Percentiles rank a stretch among this genome's conserved stretches.
phyloP scores from a whole-genome alignment of 768 basidiomycete genomes.

The Lactarius psammicola region DNA sequence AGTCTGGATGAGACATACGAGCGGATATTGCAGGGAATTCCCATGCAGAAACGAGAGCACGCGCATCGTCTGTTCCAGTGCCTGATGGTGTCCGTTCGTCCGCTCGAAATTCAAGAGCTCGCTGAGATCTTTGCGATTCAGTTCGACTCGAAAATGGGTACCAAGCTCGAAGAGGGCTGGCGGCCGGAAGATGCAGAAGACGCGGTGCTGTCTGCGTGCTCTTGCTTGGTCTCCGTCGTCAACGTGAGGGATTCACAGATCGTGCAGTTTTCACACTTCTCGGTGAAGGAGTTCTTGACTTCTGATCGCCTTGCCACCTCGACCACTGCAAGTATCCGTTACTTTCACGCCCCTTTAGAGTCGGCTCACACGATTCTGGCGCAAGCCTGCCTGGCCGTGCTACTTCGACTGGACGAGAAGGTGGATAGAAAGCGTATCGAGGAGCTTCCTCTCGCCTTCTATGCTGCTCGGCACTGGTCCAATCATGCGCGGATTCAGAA shows the following conservation, averaged over 20 bases:
- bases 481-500: not conserved
- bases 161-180: not conserved
- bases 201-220: not conserved
- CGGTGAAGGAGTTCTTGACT: conserved; percentile 14
- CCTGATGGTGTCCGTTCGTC: not conserved
- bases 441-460: not conserved
- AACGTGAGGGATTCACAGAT: not conserved
- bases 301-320: not conserved
- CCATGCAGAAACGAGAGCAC: not conserved
- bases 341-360: not conserved
- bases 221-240: conserved; percentile 1
- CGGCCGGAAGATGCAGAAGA: not conserved
- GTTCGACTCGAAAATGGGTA: not conserved
- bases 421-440: not conserved
- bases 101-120: conserved; percentile 7
- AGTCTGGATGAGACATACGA: conserved; percentile 5
- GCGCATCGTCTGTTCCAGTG: conserved; percentile 3
- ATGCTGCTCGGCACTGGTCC: not conserved
- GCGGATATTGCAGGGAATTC: conserved; percentile 1
- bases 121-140: conserved; percentile 11
- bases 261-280: conserved; percentile 8
- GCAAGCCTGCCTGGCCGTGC: not conserved
- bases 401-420: conserved; percentile 1
- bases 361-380: not conserved
- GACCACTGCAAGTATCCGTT: not conserved